Conservation (phyloP, 805 yeast species). For the Candida pseudofarinosa region DNA sequence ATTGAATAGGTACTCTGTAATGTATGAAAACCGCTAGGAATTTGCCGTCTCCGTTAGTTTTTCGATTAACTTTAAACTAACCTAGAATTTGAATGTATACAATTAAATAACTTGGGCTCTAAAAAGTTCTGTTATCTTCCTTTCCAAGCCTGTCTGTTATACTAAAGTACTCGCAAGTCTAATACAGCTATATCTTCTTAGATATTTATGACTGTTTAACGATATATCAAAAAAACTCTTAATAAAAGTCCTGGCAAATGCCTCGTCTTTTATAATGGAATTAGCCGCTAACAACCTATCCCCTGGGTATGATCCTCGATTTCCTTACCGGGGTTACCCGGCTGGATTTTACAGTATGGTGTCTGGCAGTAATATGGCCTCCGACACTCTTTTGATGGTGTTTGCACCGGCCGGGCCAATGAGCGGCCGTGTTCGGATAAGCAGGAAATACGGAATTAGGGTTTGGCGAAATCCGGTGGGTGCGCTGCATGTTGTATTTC, state of each 20-base stretch:
- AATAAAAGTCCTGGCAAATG: neutral
- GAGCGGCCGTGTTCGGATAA: neutral
- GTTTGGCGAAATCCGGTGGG: neutral
- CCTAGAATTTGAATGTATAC: neutral
- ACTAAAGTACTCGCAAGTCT: neutral
- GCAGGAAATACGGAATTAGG: neutral
- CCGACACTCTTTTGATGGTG: neutral
- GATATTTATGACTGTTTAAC: neutral
- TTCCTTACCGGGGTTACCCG: neutral
- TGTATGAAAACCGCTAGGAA: constrained; percentile 1
- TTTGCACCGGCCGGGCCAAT: neutral
- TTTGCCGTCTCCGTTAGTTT: neutral
- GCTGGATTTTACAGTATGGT: neutral
- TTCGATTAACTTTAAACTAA: neutral
- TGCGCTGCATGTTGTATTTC: neutral
- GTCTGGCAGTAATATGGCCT: neutral
- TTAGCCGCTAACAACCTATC: neutral
- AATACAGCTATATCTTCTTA: neutral
- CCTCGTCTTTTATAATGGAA: neutral
- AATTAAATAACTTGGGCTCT: neutral
- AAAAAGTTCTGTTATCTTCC: neutral
- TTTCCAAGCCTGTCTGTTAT: neutral
- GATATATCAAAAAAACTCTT: neutral
- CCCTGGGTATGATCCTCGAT: neutral
- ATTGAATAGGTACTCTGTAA: neutral